These are phyloP conservation scores for Galeopsis tetrahit DNA, from an alignment of 257 asterid genomes.

Conservation along the genomic window DNA sequence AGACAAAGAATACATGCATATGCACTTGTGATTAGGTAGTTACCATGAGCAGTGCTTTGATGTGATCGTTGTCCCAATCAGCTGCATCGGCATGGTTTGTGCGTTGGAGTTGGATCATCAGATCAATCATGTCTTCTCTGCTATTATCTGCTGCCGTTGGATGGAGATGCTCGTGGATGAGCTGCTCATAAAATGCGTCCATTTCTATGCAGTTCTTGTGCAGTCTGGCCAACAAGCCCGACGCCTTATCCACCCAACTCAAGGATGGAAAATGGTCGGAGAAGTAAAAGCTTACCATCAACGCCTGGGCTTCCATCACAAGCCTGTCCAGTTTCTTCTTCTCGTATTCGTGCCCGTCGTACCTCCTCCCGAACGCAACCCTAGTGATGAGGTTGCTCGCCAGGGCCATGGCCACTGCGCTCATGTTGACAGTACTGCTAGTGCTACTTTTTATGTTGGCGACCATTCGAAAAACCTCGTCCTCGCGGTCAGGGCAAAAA, in stretches of 20 bases:
- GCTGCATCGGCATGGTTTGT: no score
- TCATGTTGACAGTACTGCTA: background rate
- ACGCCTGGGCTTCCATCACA: slow-evolving; percentile 40
- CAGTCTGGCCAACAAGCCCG: slow-evolving; percentile 35
- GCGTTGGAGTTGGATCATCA: slow-evolving; percentile 33
- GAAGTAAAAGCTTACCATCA: slow-evolving; percentile 44
- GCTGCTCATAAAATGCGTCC: slow-evolving; percentile 42
- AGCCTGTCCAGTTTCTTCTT: slow-evolving; percentile 38
- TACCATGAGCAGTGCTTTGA: slow-evolving; percentile 60
- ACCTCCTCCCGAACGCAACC: slow-evolving; percentile 47
- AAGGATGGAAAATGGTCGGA: slow-evolving; percentile 43
- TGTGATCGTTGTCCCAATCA: slow-evolving; percentile 43
- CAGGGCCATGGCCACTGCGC: slow-evolving; percentile 34
- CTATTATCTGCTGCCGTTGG: background rate
- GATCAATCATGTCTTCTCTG: slow-evolving; percentile 42
- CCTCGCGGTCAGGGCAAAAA: slow-evolving; percentile 37
- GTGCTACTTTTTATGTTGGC: background rate
- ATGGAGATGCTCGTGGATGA: slow-evolving; percentile 45
- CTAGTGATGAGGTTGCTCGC: slow-evolving; percentile 46
- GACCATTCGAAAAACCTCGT: slow-evolving; percentile 35
- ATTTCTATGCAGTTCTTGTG: slow-evolving; percentile 30
- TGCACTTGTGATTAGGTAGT: no score
- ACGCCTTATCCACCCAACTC: slow-evolving; percentile 43
- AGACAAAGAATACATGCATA: no score
- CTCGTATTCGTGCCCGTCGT: slow-evolving; percentile 37